These are phyloP conservation scores for Daucus carota DNA, from an alignment of 129 eudicot genomes.

Conservation along the genomic window DNA sequence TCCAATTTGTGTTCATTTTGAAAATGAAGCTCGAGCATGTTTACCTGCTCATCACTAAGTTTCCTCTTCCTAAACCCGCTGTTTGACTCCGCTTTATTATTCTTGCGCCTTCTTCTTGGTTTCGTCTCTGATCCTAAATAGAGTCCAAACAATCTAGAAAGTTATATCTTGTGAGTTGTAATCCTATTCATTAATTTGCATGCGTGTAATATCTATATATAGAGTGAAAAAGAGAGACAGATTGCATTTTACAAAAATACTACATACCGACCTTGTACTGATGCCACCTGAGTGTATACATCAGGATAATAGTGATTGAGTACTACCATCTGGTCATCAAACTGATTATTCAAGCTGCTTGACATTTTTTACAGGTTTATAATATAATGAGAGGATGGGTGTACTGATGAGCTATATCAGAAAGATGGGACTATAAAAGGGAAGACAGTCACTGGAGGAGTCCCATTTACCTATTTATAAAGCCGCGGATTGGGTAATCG, in stretches of 20 bases:
- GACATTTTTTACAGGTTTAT: conserved; percentile 21
- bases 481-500: conserved; percentile 11
- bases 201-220: neutral
- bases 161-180: neutral
- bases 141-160: neutral
- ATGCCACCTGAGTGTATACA: conserved; percentile 48
- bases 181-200: neutral
- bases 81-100: conserved; percentile 35
- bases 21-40: conserved; percentile 48
- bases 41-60: conserved; percentile 63
- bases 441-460: conserved; percentile 27
- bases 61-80: conserved; percentile 63
- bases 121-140: conserved; percentile 35
- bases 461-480: conserved; percentile 30
- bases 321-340: conserved; percentile 60
- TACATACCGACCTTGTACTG: conserved; percentile 48
- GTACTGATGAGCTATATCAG: conserved; percentile 25
- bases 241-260: neutral
- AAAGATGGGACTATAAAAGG: conserved; percentile 28
- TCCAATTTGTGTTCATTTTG: conserved; percentile 74
- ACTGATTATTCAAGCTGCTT: conserved; percentile 30
- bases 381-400: conserved; percentile 27
- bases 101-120: conserved; percentile 54
- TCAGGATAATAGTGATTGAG: conserved; percentile 72
- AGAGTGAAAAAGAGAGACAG: neutral